Evolutionary conservation across 441 rosid genomes (phyloP).

Genomic region (Erodium trifolium): DNA sequence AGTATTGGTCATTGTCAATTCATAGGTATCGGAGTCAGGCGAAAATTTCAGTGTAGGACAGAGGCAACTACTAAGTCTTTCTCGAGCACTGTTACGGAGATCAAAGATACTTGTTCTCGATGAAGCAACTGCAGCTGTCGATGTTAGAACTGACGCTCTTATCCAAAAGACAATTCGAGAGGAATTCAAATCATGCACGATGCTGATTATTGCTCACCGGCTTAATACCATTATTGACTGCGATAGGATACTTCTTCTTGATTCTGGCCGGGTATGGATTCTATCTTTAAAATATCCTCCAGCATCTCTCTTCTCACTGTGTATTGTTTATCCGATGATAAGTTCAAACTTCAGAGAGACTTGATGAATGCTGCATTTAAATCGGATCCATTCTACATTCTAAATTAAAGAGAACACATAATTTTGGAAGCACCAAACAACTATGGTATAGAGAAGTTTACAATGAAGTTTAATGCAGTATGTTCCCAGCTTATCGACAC

Average conservation of each 20-base stretch:
- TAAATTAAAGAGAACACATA: not conserved
- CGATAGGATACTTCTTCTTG: conserved; percentile 74
- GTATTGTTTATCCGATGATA: conserved; percentile 5
- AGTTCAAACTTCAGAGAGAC: not conserved
- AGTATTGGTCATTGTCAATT: not conserved
- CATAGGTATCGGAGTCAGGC: conserved; percentile 75
- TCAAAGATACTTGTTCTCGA: conserved; percentile 94
- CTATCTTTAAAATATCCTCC: not conserved
- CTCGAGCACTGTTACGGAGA: conserved; percentile 81
- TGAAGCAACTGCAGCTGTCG: conserved; percentile 97
- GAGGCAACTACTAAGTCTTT: conserved; percentile 84
- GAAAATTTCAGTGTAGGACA: conserved; percentile 95
- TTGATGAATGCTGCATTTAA: not conserved
- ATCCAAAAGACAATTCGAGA: conserved; percentile 89
- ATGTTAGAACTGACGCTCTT: conserved; percentile 88
- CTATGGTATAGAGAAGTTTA: too few relatives aligned
- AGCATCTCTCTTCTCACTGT: not conserved
- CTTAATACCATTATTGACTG: conserved; percentile 85
- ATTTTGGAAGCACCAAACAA: too few relatives aligned
- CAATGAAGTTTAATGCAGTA: not conserved
- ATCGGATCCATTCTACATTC: not conserved
- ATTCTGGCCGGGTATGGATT: conserved; percentile 63
- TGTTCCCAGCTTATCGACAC: not conserved
- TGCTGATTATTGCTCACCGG: conserved; percentile 89
- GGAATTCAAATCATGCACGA: conserved; percentile 84